Evolutionary conservation across 78 protist genomes (phyloP).

Genomic region (Pigoraptor vietnamica): DNA sequence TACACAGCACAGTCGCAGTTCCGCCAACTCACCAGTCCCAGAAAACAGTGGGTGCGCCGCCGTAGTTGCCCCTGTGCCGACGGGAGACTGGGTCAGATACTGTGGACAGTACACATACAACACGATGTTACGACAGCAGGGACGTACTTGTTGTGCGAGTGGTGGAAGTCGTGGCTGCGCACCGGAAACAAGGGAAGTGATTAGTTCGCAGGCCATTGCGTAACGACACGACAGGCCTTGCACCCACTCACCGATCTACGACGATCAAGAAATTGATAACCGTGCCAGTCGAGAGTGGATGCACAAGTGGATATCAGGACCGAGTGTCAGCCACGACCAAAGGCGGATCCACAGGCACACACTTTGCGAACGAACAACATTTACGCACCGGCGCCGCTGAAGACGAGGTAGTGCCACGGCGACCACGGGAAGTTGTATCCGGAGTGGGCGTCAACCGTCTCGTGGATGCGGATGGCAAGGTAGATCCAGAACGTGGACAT

Average conservation of each 20-base stretch:
- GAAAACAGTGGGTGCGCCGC: neutral
- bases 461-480: neutral
- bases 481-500: neutral
- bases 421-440: slow-evolving; percentile 27
- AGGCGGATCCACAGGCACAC: neutral
- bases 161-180: neutral
- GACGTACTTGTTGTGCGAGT: neutral
- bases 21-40: neutral
- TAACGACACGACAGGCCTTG: neutral
- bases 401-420: neutral
- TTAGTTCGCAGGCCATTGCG: neutral
- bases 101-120: too few species aligned
- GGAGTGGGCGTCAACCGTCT: slow-evolving; percentile 21
- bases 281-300: too few species aligned
- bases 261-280: too few species aligned
- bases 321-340: too few species aligned
- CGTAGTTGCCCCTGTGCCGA: neutral
- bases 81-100: too few species aligned
- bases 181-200: neutral
- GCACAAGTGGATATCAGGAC: too few species aligned
- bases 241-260: too few species aligned
- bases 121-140: neutral
- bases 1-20: too few species aligned
- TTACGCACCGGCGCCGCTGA: neutral
- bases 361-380: too few species aligned